Conservation (phyloP, 2,329 filamentous ascomycete genomes). For the Pseudocercospora pini-densiflorae region DNA sequence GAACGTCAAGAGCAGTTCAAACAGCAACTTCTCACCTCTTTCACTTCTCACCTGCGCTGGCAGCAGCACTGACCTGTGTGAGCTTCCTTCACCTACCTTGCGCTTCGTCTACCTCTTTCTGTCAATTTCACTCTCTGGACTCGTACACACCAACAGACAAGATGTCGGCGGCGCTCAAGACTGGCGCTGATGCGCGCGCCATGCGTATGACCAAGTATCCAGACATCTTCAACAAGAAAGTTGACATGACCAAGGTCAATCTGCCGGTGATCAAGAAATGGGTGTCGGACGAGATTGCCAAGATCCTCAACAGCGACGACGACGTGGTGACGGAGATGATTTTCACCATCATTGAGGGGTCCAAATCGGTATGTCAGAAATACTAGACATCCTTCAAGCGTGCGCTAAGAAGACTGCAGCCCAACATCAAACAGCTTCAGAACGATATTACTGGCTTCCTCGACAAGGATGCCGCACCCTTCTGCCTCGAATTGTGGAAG, state of each 20-base stretch:
- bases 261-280: conserved; percentile 99
- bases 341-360: conserved; percentile 71
- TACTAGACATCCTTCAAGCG: not conserved
- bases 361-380: conserved; percentile 68
- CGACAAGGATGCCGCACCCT: conserved; percentile 84
- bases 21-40: not conserved
- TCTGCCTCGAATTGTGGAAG: conserved; percentile 94
- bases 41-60: conserved; percentile 4
- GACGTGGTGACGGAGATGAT: conserved; percentile 92
- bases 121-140: not conserved
- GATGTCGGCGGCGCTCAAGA: conserved; percentile 49
- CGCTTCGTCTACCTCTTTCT: not conserved
- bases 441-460: conserved; percentile 95
- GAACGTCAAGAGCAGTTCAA: not conserved
- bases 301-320: conserved; percentile 89
- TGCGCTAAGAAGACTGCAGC: conserved; percentile 16
- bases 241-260: conserved; percentile 97
- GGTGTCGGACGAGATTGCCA: conserved; percentile 86
- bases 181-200: conserved; percentile 85
- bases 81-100: not conserved
- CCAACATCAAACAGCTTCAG: conserved; percentile 86
- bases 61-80: not conserved
- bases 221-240: conserved; percentile 89
- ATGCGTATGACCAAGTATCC: conserved; percentile 93
- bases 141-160: not conserved